Conservation (phyloP, 768 basidiomycete genomes). For the Lentinula aciculospora region DNA sequence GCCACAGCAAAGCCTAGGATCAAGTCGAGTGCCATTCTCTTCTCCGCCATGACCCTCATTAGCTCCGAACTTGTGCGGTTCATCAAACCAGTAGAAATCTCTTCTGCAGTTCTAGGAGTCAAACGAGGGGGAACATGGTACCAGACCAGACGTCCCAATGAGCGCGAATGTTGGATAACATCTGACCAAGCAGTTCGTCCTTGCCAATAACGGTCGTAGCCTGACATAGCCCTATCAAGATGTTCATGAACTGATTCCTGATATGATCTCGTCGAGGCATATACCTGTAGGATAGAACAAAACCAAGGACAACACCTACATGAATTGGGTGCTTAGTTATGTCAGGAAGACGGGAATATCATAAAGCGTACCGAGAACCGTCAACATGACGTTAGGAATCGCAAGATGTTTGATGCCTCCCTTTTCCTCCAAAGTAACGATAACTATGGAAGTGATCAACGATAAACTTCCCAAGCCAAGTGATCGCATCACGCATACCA, state of each 20-base stretch:
- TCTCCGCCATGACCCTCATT: conserved; percentile 30
- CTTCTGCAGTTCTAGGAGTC: conserved; percentile 14
- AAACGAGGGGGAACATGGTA: conserved; percentile 31
- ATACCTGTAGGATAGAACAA: conserved; percentile 29
- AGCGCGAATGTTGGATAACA: conserved; percentile 26
- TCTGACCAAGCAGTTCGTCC: conserved; percentile 31
- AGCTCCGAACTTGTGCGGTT: conserved; percentile 17
- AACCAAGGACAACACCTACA: conserved; percentile 33
- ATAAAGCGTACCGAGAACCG: conserved; percentile 4
- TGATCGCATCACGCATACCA: neutral
- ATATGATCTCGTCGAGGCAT: neutral
- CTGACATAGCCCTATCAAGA: neutral
- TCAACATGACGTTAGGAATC: conserved; percentile 7
- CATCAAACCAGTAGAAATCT: conserved; percentile 7
- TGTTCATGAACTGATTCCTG: neutral
- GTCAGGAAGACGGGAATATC: neutral
- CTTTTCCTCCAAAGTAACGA: conserved; percentile 4
- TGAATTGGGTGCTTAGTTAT: too few species aligned
- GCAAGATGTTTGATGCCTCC: neutral
- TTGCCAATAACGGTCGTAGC: conserved; percentile 34
- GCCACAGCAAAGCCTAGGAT: conserved; percentile 22
- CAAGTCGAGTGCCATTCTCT: conserved; percentile 30
- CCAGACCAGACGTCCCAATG: conserved; percentile 31
- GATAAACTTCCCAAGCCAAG: neutral
- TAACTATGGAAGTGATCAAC: neutral